Evolutionary conservation across 306 rosid genomes (phyloP).

Genomic region (Lathyrus sativus): DNA sequence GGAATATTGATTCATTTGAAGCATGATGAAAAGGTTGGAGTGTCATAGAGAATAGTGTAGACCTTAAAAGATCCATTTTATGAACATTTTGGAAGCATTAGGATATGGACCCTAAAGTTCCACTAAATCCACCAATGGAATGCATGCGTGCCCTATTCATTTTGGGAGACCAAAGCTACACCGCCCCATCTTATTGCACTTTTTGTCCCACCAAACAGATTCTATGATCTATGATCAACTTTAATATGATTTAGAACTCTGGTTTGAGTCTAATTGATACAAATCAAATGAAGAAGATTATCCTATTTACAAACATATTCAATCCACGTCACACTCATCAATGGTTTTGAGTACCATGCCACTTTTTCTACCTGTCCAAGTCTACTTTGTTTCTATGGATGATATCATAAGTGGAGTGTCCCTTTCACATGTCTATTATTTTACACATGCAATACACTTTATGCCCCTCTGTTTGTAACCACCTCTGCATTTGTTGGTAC

Average conservation of each 20-base stretch:
- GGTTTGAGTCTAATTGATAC: too few species aligned
- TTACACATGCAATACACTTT: conserved; percentile 19
- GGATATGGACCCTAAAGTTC: conserved; percentile 44
- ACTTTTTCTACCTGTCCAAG: conserved; percentile 30
- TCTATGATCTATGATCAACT: too few species aligned
- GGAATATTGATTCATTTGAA: conserved; percentile 41
- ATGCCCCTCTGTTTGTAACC: neutral
- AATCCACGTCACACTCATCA: conserved; percentile 1
- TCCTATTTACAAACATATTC: neutral
- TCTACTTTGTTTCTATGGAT: conserved; percentile 34
- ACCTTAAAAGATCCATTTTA: neutral
- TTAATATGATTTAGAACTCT: too few species aligned
- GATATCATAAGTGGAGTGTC: conserved; percentile 25
- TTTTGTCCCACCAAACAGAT: conserved; percentile 16
- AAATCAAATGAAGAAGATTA: too few species aligned
- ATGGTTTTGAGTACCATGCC: conserved; percentile 24
- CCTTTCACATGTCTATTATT: conserved; percentile 38
- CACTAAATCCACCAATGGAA: conserved; percentile 52
- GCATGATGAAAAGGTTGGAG: conserved; percentile 39
- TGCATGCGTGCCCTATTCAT: conserved; percentile 43
- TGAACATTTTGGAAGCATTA: conserved; percentile 37
- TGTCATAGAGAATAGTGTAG: neutral
- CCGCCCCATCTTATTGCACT: conserved; percentile 57
- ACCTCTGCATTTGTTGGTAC: neutral
- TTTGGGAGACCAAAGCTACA: conserved; percentile 48